Percentiles rank a stretch among this genome's conserved stretches.
Conservation (phyloP, 1,139 yeast species). For the Hanseniaspora uvarum region DNA sequence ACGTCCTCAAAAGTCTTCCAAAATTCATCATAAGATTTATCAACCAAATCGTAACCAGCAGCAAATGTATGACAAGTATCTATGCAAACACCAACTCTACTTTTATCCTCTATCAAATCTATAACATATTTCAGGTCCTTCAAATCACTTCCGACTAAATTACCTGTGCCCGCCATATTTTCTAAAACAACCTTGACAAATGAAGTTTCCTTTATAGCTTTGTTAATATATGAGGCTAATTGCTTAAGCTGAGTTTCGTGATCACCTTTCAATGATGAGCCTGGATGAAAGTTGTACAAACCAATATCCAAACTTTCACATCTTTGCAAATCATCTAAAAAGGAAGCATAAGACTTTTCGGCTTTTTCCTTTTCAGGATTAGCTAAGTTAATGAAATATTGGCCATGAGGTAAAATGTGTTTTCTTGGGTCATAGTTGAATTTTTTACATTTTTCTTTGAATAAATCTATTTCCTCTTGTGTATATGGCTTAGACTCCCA, state of each 20-base stretch:
- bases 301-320: slow-evolving; percentile 83
- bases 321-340: slow-evolving; percentile 73
- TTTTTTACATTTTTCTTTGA: slow-evolving; percentile 50
- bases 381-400: slow-evolving; percentile 83
- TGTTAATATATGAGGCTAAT: slow-evolving; percentile 69
- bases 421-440: slow-evolving; percentile 61
- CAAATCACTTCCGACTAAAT: slow-evolving; percentile 70
- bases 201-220: slow-evolving; percentile 59
- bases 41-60: slow-evolving; percentile 83
- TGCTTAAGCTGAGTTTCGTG: slow-evolving; percentile 52
- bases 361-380: slow-evolving; percentile 79
- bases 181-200: slow-evolving; percentile 84
- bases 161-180: slow-evolving; percentile 97
- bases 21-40: slow-evolving; percentile 50
- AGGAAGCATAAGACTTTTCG: slow-evolving; percentile 63
- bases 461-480: slow-evolving; percentile 55
- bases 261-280: slow-evolving; percentile 71
- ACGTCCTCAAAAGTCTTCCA: slow-evolving; percentile 64
- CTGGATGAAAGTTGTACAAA: slow-evolving; percentile 88
- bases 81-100: slow-evolving; percentile 82
- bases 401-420: slow-evolving; percentile 87
- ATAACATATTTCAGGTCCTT: slow-evolving; percentile 71
- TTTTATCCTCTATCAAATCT: slow-evolving; percentile 61
- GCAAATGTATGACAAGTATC: slow-evolving; percentile 95
- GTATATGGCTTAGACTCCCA: slow-evolving; percentile 79